Evolutionary conservation across 106 monocot genomes (phyloP), one percentile per base, ranked within the genome.

Genomic region (Dactylorhiza incarnata): DNA sequence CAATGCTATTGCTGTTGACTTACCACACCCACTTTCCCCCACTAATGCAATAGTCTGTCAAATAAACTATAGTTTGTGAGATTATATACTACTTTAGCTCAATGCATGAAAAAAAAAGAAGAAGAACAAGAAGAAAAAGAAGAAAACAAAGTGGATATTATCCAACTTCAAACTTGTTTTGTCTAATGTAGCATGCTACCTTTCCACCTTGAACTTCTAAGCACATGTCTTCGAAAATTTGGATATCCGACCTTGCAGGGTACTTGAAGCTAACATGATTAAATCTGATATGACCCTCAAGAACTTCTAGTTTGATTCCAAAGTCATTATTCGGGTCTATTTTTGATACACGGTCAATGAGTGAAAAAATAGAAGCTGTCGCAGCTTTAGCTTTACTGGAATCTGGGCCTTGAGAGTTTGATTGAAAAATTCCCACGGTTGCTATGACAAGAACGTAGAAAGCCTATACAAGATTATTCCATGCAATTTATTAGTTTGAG

Each of bases 21-120:
- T 73, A 46, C 73, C 73, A 73, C 73, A 23, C 49, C 73, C 73
- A 25, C 73, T 73, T 44, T 73, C 73, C 23, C 73, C 73, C 22
- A 73, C 73, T 24, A 73, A 50, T 73, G 73, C 73, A 73, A 73
- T 25, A 51, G 22, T 73, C 73, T 73, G 73, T n/a, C 45, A 22
- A 49, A 47, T 12, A 73, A 73, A 73, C 0, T 51, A 24, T 19
- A 73, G 19, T 73, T 23, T 49, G 22, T 73, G 12, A 68, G 68
- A 17, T 26, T 37, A 26, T 68, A 6, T 7, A 26, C 29, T 29
- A 29, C 4, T 26, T 37, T 29, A 5, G 22, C 24, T 50, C 45
- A 71, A 37, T 10, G 12, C 15, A 47, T 45, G 3, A 9, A 22
- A 73, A 50, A 23, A 22, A 73, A n/a, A n/a, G n/a, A n/a, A n/a